Conservation (phyloP, 257 asterid genomes). For the Nyctanthes arbortristis region DNA sequence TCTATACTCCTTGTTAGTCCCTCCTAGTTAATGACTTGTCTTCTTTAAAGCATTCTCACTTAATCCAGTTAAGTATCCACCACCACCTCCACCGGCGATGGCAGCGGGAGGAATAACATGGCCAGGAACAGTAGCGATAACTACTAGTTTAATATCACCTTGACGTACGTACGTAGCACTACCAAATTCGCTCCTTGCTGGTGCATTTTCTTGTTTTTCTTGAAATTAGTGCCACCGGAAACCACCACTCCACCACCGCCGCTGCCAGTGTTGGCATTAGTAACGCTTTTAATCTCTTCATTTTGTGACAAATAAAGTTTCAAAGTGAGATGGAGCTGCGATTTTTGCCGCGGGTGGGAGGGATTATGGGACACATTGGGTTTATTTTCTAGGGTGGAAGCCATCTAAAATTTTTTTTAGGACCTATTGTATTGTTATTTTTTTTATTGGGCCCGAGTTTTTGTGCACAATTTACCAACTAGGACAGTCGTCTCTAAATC, state of each 20-base stretch:
- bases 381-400: too few relatives aligned
- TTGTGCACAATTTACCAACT: too few relatives aligned
- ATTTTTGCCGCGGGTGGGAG: too few relatives aligned
- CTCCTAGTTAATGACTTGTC: slow-evolving; percentile 80
- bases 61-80: slow-evolving; percentile 31
- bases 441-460: too few relatives aligned
- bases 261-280: slow-evolving; percentile 2
- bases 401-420: too few relatives aligned
- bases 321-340: too few relatives aligned
- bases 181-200: slow-evolving; percentile 50
- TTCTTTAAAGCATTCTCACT: slow-evolving; percentile 68
- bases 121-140: slow-evolving; percentile 52
- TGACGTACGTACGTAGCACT: slow-evolving; percentile 41
- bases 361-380: too few relatives aligned
- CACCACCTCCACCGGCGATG: slow-evolving; percentile 28
- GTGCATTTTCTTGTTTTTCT: slow-evolving; percentile 68
- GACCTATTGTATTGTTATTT: too few relatives aligned
- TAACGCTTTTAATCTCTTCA: slow-evolving; percentile 67
- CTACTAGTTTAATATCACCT: slow-evolving; percentile 71
- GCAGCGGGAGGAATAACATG: slow-evolving; percentile 41
- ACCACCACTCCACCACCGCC: slow-evolving; percentile 8
- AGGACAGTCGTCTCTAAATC: too few relatives aligned
- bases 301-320: slow-evolving; percentile 64
- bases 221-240: slow-evolving; percentile 23
- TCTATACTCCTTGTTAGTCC: slow-evolving; percentile 58